These are phyloP conservation scores for Dothistroma septosporum DNA, from an alignment of 2,329 filamentous ascomycete species.

Conservation along the genomic window DNA sequence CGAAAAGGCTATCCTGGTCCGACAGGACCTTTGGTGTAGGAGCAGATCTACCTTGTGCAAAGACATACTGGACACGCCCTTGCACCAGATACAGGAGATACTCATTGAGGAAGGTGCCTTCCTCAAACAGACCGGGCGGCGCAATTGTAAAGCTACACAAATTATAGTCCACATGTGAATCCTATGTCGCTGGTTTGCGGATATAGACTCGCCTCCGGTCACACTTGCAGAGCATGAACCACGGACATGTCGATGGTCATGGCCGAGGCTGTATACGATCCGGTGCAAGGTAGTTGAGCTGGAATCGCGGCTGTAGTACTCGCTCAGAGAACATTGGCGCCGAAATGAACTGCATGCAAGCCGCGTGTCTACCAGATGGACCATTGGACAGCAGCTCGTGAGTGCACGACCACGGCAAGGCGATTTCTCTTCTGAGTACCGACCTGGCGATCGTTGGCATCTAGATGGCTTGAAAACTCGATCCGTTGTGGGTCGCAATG, in stretches of 20 bases:
- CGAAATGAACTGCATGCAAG: background rate
- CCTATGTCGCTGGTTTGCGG: too few species aligned
- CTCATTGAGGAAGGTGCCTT: too few species aligned
- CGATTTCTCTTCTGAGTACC: background rate
- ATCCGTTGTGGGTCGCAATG: background rate
- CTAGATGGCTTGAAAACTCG: background rate
- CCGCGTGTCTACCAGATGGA: background rate
- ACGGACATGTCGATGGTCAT: background rate
- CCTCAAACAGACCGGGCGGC: too few species aligned
- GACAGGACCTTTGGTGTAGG: too few species aligned
- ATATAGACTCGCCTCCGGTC: background rate
- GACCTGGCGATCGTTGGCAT: background rate
- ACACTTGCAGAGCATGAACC: background rate
- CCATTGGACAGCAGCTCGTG: background rate
- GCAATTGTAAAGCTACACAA: too few species aligned
- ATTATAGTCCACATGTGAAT: too few species aligned
- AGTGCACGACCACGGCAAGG: background rate
- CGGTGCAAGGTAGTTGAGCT: background rate
- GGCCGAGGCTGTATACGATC: background rate
- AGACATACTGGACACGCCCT: too few species aligned
- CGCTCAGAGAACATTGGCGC: background rate
- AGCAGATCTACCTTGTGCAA: too few species aligned
- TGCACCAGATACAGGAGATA: too few species aligned
- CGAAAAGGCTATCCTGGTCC: too few species aligned
- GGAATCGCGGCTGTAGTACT: background rate